Evolutionary conservation across 371 early-diverging fungal genomes (phyloP).

Genomic region (Phascolomyces articulosus): DNA sequence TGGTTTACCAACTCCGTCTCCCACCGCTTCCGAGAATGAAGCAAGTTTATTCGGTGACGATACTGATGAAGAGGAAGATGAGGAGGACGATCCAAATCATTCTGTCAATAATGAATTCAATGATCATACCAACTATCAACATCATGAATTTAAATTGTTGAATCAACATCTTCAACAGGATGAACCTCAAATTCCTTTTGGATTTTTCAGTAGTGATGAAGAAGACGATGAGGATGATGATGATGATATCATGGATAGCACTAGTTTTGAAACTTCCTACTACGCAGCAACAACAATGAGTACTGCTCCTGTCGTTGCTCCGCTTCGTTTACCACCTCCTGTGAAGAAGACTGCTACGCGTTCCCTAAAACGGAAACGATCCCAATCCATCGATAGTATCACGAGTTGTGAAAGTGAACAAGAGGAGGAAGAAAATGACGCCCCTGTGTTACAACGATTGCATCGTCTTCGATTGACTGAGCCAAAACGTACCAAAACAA

Average conservation of each 20-base stretch:
- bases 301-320: background rate
- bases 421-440: background rate
- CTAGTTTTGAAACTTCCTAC: background rate
- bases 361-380: slow-evolving; percentile 12
- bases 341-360: background rate
- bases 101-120: no score
- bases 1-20: slow-evolving; percentile 10
- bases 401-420: slow-evolving; percentile 1
- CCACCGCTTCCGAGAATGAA: slow-evolving; percentile 13
- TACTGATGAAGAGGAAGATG: background rate
- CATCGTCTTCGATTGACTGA: slow-evolving; percentile 9
- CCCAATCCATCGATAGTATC: slow-evolving; percentile 9
- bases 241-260: background rate
- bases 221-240: slow-evolving; percentile 5
- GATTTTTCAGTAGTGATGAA: background rate
- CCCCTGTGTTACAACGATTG: slow-evolving; percentile 11
- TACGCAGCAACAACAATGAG: no score
- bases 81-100: background rate
- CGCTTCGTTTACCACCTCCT: slow-evolving; percentile 1
- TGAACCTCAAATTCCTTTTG: background rate
- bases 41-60: slow-evolving; percentile 8
- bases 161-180: background rate
- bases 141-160: background rate
- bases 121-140: no score
- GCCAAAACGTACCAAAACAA: background rate